Evolutionary conservation across 2,329 filamentous ascomycete genomes (phyloP), one percentile per base, ranked within the genome.

Genomic region (Capronia epimyces): DNA sequence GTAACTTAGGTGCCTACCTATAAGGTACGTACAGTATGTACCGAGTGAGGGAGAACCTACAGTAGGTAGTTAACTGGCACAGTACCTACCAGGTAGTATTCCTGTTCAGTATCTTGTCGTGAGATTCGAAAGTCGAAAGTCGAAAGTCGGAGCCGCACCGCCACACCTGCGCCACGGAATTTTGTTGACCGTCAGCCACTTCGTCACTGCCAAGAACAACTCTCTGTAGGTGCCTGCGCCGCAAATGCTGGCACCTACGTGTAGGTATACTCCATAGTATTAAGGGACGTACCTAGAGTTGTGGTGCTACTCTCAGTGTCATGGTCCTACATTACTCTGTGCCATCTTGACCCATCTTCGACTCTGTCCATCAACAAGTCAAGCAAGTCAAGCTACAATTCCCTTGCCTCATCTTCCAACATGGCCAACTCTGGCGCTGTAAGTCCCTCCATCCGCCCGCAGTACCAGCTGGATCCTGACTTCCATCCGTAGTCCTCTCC

Each of bases 401-500:
- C 15, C n/a, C 12, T 42, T 13, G 16, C n/a, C 16, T 15, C 36
- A 32, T 27, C 25, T 21, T 3, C 29, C 46, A 50, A 25, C 43
- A 57, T 57, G 55, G 43, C 46, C 10, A 46, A 46, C 46, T 46
- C 52, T 29, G 37, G 40, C 12, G 22, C 52, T 12, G 55, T 57
- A 49, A 52, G 49, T 52, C 2, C 45, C 18, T 18, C 8, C 1
- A 27, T 20, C 36, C 12, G 10, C 24, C 24, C 16, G 16, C 4
- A 12, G 12, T 27, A 6, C 13, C 32, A 43, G n/a, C 20, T 16
- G 29, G 16, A 25, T 20, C 15, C 50, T 51, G 42, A 52, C 32
- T 7, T 44, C 31, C 36, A 31, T 54, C 44, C 46, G 42, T 46
- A 53, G 55, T 39, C 52, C 3, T 59, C 59, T 7, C 59, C 59